Percentiles rank a stretch among this genome's conserved stretches.
Conservation (phyloP, 2,329 filamentous ascomycete genomes). For the Spiromastix sp. region DNA sequence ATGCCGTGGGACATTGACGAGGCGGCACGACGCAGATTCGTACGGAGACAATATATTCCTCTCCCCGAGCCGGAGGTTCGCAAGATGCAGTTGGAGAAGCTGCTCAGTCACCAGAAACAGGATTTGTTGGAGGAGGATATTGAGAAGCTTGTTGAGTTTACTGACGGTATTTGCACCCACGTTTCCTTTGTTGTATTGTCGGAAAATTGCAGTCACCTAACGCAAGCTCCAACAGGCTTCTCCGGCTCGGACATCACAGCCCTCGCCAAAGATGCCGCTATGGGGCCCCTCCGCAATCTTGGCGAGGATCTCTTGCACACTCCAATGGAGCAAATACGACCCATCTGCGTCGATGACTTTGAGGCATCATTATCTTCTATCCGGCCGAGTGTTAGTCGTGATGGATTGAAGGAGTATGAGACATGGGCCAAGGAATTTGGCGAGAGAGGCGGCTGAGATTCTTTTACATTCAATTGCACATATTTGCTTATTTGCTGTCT, state of each 20-base stretch:
- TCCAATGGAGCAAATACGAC: constrained; percentile 86
- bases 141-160: constrained; percentile 61
- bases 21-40: constrained; percentile 80
- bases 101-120: constrained; percentile 83
- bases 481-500: too few species aligned
- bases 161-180: constrained; percentile 56
- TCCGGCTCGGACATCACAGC: constrained; percentile 96
- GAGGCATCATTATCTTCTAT: constrained; percentile 74
- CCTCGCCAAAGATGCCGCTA: constrained; percentile 91
- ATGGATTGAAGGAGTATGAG: constrained; percentile 80
- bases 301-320: constrained; percentile 85
- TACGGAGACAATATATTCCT: constrained; percentile 90
- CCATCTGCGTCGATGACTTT: constrained; percentile 77
- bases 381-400: constrained; percentile 75
- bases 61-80: constrained; percentile 78
- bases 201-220: constrained; percentile 2
- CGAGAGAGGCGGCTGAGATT: constrained; percentile 67
- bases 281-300: constrained; percentile 84
- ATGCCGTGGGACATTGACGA: constrained; percentile 97
- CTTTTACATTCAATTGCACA: too few species aligned
- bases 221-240: too few species aligned
- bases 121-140: constrained; percentile 63
- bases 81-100: constrained; percentile 63
- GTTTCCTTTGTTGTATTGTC: neutral
- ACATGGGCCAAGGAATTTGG: constrained; percentile 92